These are phyloP conservation scores for Ophiostoma ulmi DNA, from an alignment of 2,329 filamentous ascomycete species.

Conservation along the genomic window DNA sequence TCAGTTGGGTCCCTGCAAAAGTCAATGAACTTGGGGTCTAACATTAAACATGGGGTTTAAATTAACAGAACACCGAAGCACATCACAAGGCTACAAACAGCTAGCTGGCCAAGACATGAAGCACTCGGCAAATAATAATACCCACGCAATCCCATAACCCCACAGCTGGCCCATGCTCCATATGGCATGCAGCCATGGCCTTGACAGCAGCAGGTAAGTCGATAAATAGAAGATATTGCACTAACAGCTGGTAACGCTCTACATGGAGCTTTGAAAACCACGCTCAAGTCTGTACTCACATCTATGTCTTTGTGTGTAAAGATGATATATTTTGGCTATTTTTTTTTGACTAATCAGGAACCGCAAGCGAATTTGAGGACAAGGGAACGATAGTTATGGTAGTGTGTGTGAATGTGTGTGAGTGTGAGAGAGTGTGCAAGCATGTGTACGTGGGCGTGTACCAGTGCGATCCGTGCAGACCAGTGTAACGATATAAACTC, in stretches of 20 bases:
- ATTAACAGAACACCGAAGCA: background rate
- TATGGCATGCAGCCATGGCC: slow-evolving; percentile 7
- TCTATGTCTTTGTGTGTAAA: too few species aligned
- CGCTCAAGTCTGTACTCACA: too few species aligned
- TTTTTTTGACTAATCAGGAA: background rate
- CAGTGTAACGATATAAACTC: background rate
- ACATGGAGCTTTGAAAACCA: too few species aligned
- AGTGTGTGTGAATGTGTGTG: background rate
- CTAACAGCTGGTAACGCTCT: too few species aligned
- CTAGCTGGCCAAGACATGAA: background rate
- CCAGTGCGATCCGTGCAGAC: background rate
- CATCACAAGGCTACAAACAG: background rate
- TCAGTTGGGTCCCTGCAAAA: background rate
- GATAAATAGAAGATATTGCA: background rate
- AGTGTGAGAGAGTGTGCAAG: background rate
- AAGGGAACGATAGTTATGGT: background rate
- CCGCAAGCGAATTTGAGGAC: background rate
- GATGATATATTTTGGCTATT: too few species aligned
- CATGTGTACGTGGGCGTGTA: background rate
- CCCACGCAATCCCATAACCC: background rate
- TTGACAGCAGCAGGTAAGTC: background rate
- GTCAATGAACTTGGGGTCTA: background rate
- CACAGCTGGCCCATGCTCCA: background rate
- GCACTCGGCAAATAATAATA: background rate
- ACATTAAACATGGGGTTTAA: background rate